Evolutionary conservation across 192 early-diverging fungal genomes (phyloP).

Genomic region (Dissophora globulifera): DNA sequence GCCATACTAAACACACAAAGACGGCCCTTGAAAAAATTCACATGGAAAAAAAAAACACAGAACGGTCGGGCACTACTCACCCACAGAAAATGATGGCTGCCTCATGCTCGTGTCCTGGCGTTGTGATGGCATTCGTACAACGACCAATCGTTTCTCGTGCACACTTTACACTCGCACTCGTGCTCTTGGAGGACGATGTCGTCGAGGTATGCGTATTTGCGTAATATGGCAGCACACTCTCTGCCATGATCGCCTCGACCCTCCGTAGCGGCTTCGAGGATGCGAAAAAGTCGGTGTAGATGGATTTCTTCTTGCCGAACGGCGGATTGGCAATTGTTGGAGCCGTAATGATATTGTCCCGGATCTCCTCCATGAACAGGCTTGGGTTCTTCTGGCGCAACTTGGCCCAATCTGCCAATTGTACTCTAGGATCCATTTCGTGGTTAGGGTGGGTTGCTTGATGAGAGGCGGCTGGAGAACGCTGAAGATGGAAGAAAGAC

Average conservation of each 20-base stretch:
- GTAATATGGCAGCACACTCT: slow-evolving; percentile 28
- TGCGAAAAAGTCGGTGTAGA: slow-evolving; percentile 44
- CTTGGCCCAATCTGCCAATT: slow-evolving; percentile 12
- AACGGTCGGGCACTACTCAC: too few species aligned
- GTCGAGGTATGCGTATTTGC: slow-evolving; percentile 45
- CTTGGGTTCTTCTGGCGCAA: slow-evolving; percentile 6
- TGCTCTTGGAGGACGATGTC: slow-evolving; percentile 33
- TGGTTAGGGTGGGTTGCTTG: too few species aligned
- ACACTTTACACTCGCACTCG: slow-evolving; percentile 11
- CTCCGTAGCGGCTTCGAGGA: slow-evolving; percentile 27
- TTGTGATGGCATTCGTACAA: slow-evolving; percentile 25
- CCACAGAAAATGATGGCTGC: slow-evolving; percentile 34
- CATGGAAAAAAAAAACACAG: too few species aligned
- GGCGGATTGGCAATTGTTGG: slow-evolving; percentile 10
- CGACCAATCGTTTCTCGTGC: slow-evolving; percentile 25
- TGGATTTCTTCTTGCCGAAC: slow-evolving; percentile 41
- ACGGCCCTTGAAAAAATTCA: too few species aligned
- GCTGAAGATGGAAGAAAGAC: too few species aligned
- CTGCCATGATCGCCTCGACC: slow-evolving; percentile 28
- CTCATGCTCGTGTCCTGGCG: slow-evolving; percentile 28
- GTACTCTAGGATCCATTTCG: slow-evolving; percentile 31
- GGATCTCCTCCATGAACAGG: slow-evolving; percentile 8
- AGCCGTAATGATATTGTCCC: slow-evolving; percentile 21
- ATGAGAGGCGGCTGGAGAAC: too few species aligned
- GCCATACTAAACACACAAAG: too few species aligned